phyloP scores from a whole-genome alignment of 2,329 filamentous ascomycete species.

The Phaeomoniella chlamydospora region DNA sequence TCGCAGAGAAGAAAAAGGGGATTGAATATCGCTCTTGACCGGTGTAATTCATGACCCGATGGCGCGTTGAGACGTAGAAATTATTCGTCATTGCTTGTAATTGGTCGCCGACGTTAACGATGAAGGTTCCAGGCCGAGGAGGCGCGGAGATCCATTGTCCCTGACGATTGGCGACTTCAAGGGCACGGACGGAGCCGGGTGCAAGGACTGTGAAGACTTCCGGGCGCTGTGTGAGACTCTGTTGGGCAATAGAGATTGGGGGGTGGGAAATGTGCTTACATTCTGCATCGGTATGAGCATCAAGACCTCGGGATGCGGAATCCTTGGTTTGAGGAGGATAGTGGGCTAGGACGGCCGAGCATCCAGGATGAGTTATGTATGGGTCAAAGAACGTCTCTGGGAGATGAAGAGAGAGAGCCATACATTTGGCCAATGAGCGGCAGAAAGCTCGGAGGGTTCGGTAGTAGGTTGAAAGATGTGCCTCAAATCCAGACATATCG shows the following conservation, averaged over 20 bases:
- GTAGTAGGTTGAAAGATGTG: background rate
- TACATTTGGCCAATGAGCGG: conserved; percentile 1
- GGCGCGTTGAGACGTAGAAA: conserved; percentile 25
- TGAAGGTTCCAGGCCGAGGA: conserved; percentile 26
- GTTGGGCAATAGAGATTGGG: background rate
- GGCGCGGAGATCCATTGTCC: conserved; percentile 30
- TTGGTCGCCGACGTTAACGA: conserved; percentile 32
- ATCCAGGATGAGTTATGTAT: conserved; percentile 1
- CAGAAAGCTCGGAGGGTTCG: background rate
- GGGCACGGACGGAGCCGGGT: conserved; percentile 27
- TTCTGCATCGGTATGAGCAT: conserved; percentile 34
- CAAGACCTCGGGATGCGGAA: conserved; percentile 23
- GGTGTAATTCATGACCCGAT: conserved; percentile 23
- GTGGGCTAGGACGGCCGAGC: conserved; percentile 8
- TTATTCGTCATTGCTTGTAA: conserved; percentile 28
- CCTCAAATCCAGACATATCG: conserved; percentile 1
- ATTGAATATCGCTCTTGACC: conserved; percentile 23
- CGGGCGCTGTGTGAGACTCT: background rate
- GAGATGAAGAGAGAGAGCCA: conserved; percentile 2
- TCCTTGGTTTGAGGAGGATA: conserved; percentile 12
- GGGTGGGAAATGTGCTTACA: conserved; percentile 11
- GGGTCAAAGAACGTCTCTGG: conserved; percentile 4
- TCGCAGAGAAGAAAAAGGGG: conserved; percentile 26
- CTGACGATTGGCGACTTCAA: conserved; percentile 30
- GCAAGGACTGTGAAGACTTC: conserved; percentile 29